Conservation (phyloP, 495 filamentous ascomycete species). For the Hypoxylon intermedium region DNA sequence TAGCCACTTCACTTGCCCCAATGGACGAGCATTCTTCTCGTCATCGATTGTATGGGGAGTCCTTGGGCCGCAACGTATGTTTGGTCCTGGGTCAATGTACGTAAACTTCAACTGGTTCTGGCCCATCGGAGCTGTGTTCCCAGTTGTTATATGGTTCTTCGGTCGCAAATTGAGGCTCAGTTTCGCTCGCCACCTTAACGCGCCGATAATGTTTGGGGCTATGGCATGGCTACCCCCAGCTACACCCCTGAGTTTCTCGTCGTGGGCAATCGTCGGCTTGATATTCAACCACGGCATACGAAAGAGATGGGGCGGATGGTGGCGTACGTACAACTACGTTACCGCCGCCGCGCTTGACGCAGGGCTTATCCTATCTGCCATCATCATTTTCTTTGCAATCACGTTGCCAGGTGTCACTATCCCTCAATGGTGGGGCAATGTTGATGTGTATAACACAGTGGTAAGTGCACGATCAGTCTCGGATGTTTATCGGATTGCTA, state of each 20-base stretch:
- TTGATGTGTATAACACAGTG: conserved; percentile 45
- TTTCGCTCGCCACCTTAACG: conserved; percentile 56
- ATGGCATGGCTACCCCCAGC: conserved; percentile 64
- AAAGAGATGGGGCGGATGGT: conserved; percentile 61
- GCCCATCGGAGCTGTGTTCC: conserved; percentile 57
- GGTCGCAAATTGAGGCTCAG: conserved; percentile 58
- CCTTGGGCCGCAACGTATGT: conserved; percentile 63
- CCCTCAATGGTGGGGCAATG: conserved; percentile 60
- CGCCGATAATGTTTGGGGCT: conserved; percentile 67
- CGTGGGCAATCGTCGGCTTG: conserved; percentile 64
- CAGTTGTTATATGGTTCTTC: conserved; percentile 59
- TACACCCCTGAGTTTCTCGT: conserved; percentile 65
- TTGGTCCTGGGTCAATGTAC: conserved; percentile 65
- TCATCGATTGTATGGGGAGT: conserved; percentile 64
- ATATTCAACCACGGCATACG: conserved; percentile 64
- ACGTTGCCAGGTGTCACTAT: conserved; percentile 47
- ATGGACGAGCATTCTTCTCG: conserved; percentile 66
- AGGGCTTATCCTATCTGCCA: conserved; percentile 52
- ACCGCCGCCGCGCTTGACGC: conserved; percentile 63
- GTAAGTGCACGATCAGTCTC: conserved; percentile 25
- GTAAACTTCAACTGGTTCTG: conserved; percentile 66
- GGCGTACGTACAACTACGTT: conserved; percentile 69
- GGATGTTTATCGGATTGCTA: conserved; percentile 8
- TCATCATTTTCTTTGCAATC: conserved; percentile 58
- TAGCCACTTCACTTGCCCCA: conserved; percentile 67